Evolutionary conservation across 2,329 filamentous ascomycete species (phyloP).

Genomic region (Aureobasidium melanogenum): DNA sequence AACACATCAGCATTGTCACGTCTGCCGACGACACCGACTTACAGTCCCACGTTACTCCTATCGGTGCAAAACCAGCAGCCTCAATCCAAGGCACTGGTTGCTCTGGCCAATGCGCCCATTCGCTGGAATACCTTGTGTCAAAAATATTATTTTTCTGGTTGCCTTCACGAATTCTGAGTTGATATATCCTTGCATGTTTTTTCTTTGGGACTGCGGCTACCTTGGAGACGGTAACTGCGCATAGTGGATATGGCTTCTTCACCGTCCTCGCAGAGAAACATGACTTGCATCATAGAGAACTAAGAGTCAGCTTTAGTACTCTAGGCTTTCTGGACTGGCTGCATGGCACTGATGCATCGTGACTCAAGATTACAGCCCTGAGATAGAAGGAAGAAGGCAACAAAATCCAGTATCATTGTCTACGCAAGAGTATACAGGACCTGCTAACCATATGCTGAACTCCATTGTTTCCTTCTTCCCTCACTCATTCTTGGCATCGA

Average conservation of each 20-base stretch:
- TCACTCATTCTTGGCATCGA: no score
- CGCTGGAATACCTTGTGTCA: no score
- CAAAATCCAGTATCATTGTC: no score
- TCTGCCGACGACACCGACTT: no score
- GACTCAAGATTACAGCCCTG: neutral
- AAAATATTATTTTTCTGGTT: no score
- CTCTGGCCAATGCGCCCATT: no score
- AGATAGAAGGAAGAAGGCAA: no score
- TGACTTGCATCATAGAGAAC: slow-evolving; percentile 12
- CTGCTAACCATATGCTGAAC: no score
- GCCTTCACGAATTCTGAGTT: neutral
- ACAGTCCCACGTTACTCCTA: no score
- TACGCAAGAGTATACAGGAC: no score
- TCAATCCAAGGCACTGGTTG: slow-evolving; percentile 9
- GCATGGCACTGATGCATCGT: neutral
- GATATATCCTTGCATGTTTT: neutral
- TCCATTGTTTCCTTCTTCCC: no score
- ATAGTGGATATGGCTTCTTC: slow-evolving; percentile 12
- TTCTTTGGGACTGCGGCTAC: neutral
- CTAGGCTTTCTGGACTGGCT: slow-evolving; percentile 8
- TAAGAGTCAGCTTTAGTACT: slow-evolving; percentile 7
- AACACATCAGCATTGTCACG: no score
- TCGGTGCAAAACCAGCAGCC: slow-evolving; percentile 10
- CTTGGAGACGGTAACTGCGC: slow-evolving; percentile 5
- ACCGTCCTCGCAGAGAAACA: neutral